Base-by-base conservation (phyloP, 768 basidiomycete genomes). In the Strobilomyces dryophilus region DNA sequence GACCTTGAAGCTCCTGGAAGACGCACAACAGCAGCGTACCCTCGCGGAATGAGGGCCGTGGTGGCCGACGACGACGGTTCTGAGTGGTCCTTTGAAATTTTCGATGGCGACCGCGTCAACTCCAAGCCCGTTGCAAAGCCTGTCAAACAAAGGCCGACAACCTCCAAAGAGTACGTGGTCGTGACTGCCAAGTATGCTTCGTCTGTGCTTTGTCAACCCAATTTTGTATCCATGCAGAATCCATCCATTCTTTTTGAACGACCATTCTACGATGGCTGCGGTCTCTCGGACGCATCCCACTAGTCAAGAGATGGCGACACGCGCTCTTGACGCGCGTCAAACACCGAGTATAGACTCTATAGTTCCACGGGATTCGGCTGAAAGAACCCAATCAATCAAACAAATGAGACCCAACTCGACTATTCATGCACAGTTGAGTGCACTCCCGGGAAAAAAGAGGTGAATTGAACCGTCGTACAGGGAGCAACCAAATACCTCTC, bases 61-160 rank as follows among this genome's bases (percentile, higher is more conserved):
- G 26, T 40, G 31, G 42, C 46, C 21, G 56, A 68, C 53, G 55
- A 59, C 34, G 54, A 57, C 14, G 57, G 55, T 12, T 51, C 66
- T 21, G 68, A 71, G 37, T 68, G 62, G 59, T 69, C 68, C 24
- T 58, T 69, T 35, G 69, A 71, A 52, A 68, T 69, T 34, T 32
- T 64, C 37, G 68, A 70, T 8, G 68, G 44, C 40, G 64, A 69
- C 17, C 61, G 39, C 45, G 46, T 52, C 45, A 48, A 53, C 17
- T 46, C 34, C 24, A 24, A 24, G 14, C 53, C 51, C 18, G 29
- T 26, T 48, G 52, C 52, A 57, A 57, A 59, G 56, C 15, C 18
- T 5, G 49, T 57, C 64, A 63, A 67, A 64, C 58, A 57, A 61
- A 49, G 37, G 49, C 27, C 42, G 53, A 51, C 53, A 20, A 9